A percentile compares a stretch with the other conserved stretches of the same genome.
Conservation (phyloP, 768 basidiomycete genomes). For the Kwoniella sp. region DNA sequence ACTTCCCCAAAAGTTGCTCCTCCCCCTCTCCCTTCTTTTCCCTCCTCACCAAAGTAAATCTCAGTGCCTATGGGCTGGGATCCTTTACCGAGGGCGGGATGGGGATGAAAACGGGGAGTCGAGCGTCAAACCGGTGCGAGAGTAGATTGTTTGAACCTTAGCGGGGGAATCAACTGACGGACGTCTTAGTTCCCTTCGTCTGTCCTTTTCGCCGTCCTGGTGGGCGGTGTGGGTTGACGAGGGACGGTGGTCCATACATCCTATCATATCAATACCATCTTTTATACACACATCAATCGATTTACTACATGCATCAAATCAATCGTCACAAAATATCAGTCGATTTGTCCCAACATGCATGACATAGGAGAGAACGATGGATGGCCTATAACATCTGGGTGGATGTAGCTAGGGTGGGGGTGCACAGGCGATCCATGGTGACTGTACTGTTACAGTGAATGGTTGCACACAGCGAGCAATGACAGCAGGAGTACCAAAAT, state of each 20-base stretch:
- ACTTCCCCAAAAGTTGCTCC: slow-evolving; percentile 39
- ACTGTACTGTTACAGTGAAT: no score
- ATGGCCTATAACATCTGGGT: no score
- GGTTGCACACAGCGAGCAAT: no score
- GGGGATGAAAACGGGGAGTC: slow-evolving; percentile 17
- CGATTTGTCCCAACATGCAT: no score
- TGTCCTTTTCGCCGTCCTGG: slow-evolving; percentile 1
- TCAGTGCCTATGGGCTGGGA: slow-evolving; percentile 10
- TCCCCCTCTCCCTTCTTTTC: slow-evolving; percentile 8
- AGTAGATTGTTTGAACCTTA: slow-evolving; percentile 2
- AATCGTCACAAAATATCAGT: no score
- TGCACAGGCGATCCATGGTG: no score
- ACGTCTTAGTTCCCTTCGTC: slow-evolving; percentile 38
- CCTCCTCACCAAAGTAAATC: not conserved
- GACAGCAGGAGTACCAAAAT: no score
- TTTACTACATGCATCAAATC: not conserved
- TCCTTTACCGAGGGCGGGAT: not conserved
- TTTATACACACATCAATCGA: not conserved
- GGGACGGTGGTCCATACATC: slow-evolving; percentile 31
- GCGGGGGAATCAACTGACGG: slow-evolving; percentile 5
- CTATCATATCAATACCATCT: no score
- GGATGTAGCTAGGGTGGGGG: no score
- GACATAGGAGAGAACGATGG: no score
- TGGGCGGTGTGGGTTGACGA: slow-evolving; percentile 7
- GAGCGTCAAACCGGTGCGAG: slow-evolving; percentile 44